Evolutionary conservation across 2,329 filamentous ascomycete species (phyloP), one percentile per base, ranked within the genome.

Genomic region (Arthrinium puccinioides): DNA sequence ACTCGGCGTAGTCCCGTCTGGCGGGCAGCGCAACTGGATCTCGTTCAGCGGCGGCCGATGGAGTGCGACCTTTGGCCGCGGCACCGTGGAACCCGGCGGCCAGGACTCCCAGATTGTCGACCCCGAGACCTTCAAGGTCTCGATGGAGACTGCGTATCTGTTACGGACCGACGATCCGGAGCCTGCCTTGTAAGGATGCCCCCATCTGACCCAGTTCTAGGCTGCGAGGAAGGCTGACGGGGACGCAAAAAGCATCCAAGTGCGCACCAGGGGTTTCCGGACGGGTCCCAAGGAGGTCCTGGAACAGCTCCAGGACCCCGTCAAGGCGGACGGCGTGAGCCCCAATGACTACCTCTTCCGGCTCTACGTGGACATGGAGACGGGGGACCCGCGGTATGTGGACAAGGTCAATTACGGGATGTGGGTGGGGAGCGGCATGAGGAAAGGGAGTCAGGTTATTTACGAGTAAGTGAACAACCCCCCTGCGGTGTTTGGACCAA

Each of bases 41-140:
- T 67, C 67, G 10, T 66, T 72, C 35, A 60, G 60, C 7, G 62
- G 62, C 9, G 69, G 69, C 2, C 57, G 54, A 9, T 73, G 68
- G 67, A 65, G 63, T 7, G 69, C 66, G 6, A 64, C 59, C 1
- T 72, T 70, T 56, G 69, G 67, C 33, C 62, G 66, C 35, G 69
- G 69, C 20, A 63, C 60, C 23, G 62, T 71, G 42, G 52, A 58
- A 51, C 53, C 56, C 10, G 53, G 56, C 14, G 55, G 60, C 48
- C 70, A 60, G 46, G 62, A 56, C 37, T 54, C 50, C 24, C 52
- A 58, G 38, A 31, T 60, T 16, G 50, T 59, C 19, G 50, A 57
- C 20, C 41, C 50, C 15, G 49, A 56, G 36, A 49, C 47, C 19
- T 50, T 29, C 28, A 44, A 47, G 28, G 50, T 53, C 21, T 48